Evolutionary conservation across 139 green algal genomes (phyloP).

Genomic region (Auxenochlorella pyrenoidosa): DNA sequence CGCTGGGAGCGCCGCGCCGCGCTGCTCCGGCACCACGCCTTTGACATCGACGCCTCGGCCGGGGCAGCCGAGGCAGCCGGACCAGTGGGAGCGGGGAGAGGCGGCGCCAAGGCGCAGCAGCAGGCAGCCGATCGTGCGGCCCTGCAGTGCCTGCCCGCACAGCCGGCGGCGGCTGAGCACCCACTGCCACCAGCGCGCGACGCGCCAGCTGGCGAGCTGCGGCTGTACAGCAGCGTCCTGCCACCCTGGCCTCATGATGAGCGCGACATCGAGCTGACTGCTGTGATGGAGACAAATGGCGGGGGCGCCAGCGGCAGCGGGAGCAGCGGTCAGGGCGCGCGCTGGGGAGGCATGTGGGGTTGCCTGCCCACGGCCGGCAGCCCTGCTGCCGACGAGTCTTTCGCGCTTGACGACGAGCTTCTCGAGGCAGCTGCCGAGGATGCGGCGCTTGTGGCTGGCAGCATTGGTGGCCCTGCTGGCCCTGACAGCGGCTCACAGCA

Average conservation of each 20-base stretch:
- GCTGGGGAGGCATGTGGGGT: constrained; percentile 33
- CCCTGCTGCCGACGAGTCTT: background rate
- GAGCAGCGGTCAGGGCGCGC: background rate
- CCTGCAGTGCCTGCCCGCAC: background rate
- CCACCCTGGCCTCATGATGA: constrained; percentile 53
- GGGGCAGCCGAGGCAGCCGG: background rate
- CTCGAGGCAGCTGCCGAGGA: background rate
- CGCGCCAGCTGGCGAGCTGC: background rate
- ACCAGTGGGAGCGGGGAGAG: background rate
- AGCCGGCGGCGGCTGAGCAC: background rate
- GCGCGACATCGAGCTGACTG: constrained; percentile 39
- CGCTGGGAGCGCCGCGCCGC: constrained; percentile 61
- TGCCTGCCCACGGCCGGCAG: background rate
- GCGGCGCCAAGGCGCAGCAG: background rate
- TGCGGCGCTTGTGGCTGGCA: background rate
- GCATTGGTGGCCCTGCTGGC: background rate
- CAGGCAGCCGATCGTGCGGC: background rate
- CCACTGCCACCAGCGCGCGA: background rate
- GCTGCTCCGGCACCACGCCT: constrained; percentile 72
- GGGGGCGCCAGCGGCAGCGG: background rate
- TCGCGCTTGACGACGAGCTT: background rate
- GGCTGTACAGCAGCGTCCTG: constrained; percentile 17
- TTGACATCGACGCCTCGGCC: constrained; percentile 62
- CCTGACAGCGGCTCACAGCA: background rate
- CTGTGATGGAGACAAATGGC: background rate